Conservation (phyloP, 2,329 filamentous ascomycete genomes). For the Aspergillus cejpii region DNA sequence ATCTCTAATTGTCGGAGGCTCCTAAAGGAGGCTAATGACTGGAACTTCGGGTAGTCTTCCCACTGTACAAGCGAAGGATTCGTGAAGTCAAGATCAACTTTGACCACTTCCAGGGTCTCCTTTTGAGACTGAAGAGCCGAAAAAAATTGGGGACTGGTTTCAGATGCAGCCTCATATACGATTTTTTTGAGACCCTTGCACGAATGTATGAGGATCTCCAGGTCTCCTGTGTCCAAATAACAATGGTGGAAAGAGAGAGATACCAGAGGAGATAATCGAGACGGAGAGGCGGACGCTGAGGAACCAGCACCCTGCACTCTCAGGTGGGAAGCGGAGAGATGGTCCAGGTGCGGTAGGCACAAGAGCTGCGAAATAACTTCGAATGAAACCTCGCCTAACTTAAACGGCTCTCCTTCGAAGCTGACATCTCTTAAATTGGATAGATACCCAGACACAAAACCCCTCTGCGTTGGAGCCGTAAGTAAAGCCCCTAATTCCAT, state of each 20-base stretch:
- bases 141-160: not conserved
- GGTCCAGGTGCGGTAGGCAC: not conserved
- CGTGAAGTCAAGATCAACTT: not conserved
- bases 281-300: too few species aligned
- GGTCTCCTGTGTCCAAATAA: not conserved
- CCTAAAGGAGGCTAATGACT: not conserved
- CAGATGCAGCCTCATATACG: not conserved
- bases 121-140: not conserved
- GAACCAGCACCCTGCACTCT: not conserved
- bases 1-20: not conserved
- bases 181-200: not conserved
- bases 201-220: not conserved
- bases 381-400: not conserved
- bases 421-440: not conserved
- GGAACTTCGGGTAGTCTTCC: not conserved
- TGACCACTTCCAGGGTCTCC: not conserved
- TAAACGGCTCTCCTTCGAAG: not conserved
- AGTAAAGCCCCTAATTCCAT: not conserved
- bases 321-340: not conserved
- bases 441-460: not conserved
- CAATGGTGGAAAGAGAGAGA: not conserved
- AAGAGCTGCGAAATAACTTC: not conserved
- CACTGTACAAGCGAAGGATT: not conserved
- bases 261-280: too few species aligned
- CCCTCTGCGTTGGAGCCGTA: not conserved